Conservation (phyloP, 192 early-diverging fungal genomes). For the Powellomyces hirtus region DNA sequence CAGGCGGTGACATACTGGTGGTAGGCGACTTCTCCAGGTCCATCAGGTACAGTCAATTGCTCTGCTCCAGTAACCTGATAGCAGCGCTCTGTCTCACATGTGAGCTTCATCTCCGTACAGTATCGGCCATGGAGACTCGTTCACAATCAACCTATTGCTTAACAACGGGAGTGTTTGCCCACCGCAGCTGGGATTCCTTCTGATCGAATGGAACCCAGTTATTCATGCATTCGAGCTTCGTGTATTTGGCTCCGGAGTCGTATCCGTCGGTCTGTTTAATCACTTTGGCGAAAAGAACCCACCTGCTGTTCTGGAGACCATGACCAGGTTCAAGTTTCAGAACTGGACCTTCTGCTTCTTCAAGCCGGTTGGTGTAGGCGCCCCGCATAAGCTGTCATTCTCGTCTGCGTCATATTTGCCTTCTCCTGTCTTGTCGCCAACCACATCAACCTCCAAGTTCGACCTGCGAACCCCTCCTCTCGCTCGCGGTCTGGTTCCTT, state of each 20-base stretch:
- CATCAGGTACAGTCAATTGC: too few species aligned
- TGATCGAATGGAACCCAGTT: not conserved
- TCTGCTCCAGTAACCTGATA: too few species aligned
- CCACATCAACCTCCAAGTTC: too few species aligned
- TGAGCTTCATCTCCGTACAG: too few species aligned
- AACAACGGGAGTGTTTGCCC: not conserved
- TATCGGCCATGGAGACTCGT: slow-evolving; percentile 8
- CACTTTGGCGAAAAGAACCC: not conserved
- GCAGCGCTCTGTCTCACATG: too few species aligned
- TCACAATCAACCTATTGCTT: not conserved
- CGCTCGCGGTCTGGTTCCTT: too few species aligned
- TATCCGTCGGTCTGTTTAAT: not conserved
- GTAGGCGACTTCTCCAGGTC: too few species aligned
- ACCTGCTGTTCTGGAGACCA: slow-evolving; percentile 1
- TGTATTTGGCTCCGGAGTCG: not conserved
- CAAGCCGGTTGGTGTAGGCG: not conserved
- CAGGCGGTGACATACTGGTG: too few species aligned
- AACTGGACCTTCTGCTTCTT: not conserved
- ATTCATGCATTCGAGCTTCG: not conserved
- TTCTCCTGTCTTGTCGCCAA: too few species aligned
- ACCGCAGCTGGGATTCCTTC: not conserved
- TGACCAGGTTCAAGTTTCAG: not conserved
- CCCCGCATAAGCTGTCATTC: not conserved
- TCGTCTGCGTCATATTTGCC: too few species aligned
- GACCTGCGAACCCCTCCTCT: too few species aligned